Percentiles rank a stretch among this genome's conserved stretches.
Evolutionary conservation across 2,329 filamentous ascomycete species (phyloP).

Genomic region (Aureobasidium sp.): DNA sequence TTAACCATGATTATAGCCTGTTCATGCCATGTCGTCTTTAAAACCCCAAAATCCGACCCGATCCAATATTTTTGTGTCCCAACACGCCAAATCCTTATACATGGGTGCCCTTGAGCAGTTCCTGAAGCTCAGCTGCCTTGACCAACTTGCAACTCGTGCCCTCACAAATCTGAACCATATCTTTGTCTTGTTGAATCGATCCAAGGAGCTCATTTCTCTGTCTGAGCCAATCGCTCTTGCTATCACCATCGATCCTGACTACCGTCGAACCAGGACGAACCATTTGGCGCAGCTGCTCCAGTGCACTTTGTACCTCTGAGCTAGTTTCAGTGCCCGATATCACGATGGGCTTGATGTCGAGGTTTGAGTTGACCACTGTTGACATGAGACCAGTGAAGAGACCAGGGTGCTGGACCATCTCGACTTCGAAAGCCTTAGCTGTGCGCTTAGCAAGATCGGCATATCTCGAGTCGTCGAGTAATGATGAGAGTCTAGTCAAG

Average conservation of each 20-base stretch:
- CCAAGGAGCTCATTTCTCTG: slow-evolving; percentile 42
- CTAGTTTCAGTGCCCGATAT: slow-evolving; percentile 37
- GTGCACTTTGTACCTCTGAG: slow-evolving; percentile 33
- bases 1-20: no score
- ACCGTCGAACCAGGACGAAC: slow-evolving; percentile 32
- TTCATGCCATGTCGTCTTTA: no score
- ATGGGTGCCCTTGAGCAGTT: slow-evolving; percentile 12
- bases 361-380: slow-evolving; percentile 63
- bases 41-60: not conserved
- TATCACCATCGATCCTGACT: slow-evolving; percentile 31
- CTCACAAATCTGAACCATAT: slow-evolving; percentile 42
- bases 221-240: slow-evolving; percentile 42
- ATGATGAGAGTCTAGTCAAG: slow-evolving; percentile 67
- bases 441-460: slow-evolving; percentile 62
- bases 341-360: slow-evolving; percentile 59
- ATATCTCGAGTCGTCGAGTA: slow-evolving; percentile 62
- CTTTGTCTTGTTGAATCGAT: slow-evolving; percentile 34
- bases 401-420: slow-evolving; percentile 89
- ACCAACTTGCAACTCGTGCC: slow-evolving; percentile 30
- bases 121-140: slow-evolving; percentile 12
- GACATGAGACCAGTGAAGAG: slow-evolving; percentile 77
- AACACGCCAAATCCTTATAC: not conserved
- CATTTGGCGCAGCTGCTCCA: slow-evolving; percentile 33
- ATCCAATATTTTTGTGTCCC: not conserved
- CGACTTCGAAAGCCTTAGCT: slow-evolving; percentile 78